These are phyloP conservation scores for Tribonema minus DNA, from an alignment of 108 stramenopile species.

Conservation along the genomic window DNA sequence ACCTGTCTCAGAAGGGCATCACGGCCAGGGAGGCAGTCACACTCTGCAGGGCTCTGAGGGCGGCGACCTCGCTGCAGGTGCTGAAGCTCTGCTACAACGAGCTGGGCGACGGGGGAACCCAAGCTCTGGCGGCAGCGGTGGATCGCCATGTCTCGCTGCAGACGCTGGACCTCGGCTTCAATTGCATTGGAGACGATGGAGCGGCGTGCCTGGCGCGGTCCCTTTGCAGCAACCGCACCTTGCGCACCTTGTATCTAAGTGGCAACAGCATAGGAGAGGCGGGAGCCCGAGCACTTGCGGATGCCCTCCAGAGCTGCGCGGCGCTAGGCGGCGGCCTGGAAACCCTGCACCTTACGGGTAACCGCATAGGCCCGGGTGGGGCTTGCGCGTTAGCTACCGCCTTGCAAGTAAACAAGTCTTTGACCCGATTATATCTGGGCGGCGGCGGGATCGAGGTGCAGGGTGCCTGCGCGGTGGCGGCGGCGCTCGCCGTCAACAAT, in stretches of 20 bases:
- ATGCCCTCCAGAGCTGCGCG: too few species aligned
- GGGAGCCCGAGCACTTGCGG: constrained; percentile 14
- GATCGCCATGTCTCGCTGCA: constrained; percentile 10
- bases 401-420: constrained; percentile 2
- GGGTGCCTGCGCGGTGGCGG: constrained; percentile 13
- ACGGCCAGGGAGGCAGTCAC: constrained; percentile 16
- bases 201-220: constrained; percentile 19
- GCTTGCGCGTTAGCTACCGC: constrained; percentile 12
- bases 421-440: constrained; percentile 19
- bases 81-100: constrained; percentile 39
- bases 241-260: constrained; percentile 37
- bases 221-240: constrained; percentile 1
- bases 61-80: not conserved
- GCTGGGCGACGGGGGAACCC: constrained; percentile 26
- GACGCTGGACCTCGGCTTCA: constrained; percentile 37
- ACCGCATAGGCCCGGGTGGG: constrained; percentile 31
- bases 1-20: constrained; percentile 13
- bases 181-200: constrained; percentile 30
- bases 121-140: constrained; percentile 17
- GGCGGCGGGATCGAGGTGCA: constrained; percentile 14
- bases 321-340: not conserved
- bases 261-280: constrained; percentile 28
- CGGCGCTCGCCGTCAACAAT: constrained; percentile 9
- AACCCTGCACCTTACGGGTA: constrained; percentile 28
- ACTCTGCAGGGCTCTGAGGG: constrained; percentile 8